Base-by-base conservation (phyloP, 2,329 filamentous ascomycete species). In the Periconia digitata region DNA sequence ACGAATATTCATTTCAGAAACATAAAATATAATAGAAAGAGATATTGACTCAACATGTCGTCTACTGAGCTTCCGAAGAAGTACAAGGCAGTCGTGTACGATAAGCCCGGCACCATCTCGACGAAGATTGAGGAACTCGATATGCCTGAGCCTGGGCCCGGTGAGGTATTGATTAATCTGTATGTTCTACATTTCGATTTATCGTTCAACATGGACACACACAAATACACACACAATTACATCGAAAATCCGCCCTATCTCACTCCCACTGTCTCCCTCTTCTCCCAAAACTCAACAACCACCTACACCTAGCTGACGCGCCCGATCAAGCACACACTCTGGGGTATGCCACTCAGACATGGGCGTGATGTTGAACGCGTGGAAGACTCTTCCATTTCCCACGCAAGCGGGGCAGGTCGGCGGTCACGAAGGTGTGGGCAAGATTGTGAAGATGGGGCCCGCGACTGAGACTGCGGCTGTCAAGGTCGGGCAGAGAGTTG, bases 361-460 rank as follows among this genome's bases (percentile, higher is more conserved):
- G 52, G 82, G 68, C 45, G 55, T 72, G 46, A 78, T 78, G 74
- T 73, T 67, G 44, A 76, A 74, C 59, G 44, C 58, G 6, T 86
- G 81, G 77, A 76, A 72, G 53, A 76, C 73, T 10, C 77, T 88
- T 1, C 83, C 83, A 2, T 74, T 73, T 53, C 82, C 80, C 29
- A 85, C 83, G 7, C 79, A 78, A 60, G 67, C 77, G 32, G 82
- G 82, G 8, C 85, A 87, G 65, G 78, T 87, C 3, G 85, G 85
- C 36, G 86, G 86, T 4, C 85, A 89, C 61, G 85, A 89, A 69
- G 85, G 85, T 16, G 81, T 88, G 1, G 83, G 83, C 36, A 79
- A 78, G 44, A 75, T 89, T 24, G 83, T 85, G 36, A 85, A 85
- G 63, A 73, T 89, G 51, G 85, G 86, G 0, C 75, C 84, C 0